Evolutionary conservation across 1,139 yeast genomes (phyloP).

Genomic region (Kodamaea fungicola): DNA sequence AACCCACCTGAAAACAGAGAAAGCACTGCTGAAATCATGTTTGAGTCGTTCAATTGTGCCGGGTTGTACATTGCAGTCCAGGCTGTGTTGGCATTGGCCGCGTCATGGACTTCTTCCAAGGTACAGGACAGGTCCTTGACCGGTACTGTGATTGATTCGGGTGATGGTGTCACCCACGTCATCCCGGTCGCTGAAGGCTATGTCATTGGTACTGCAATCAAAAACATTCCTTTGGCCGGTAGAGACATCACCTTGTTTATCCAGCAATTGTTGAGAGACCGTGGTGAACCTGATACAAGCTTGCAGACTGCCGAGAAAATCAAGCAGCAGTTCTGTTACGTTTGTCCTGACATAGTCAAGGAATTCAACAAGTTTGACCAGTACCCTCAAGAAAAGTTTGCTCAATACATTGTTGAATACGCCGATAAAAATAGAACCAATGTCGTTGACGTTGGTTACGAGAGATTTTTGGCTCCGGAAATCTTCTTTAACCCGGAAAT

Average conservation of each 20-base stretch:
- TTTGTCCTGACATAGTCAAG: conserved; percentile 95
- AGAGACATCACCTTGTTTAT: conserved; percentile 94
- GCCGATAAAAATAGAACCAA: conserved; percentile 64
- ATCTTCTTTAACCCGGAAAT: conserved; percentile 98
- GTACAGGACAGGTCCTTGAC: conserved; percentile 93
- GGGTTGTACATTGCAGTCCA: conserved; percentile 98
- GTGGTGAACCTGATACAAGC: conserved; percentile 94
- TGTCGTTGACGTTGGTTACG: conserved; percentile 91
- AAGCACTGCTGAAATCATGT: conserved; percentile 97
- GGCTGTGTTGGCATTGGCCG: conserved; percentile 97
- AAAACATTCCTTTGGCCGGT: conserved; percentile 97
- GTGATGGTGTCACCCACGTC: conserved; percentile 97
- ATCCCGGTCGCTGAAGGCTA: conserved; percentile 99
- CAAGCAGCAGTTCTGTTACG: conserved; percentile 95
- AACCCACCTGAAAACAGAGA: conserved; percentile 99
- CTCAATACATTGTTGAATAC: conserved; percentile 85
- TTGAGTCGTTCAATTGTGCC: conserved; percentile 97
- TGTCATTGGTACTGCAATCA: conserved; percentile 95
- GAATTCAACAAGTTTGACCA: conserved; percentile 94
- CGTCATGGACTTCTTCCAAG: conserved; percentile 97
- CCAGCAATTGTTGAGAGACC: conserved; percentile 88
- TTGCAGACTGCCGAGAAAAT: conserved; percentile 94
- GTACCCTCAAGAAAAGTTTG: conserved; percentile 85
- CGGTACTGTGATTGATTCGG: conserved; percentile 97
- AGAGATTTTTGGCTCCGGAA: conserved; percentile 96